Evolutionary conservation across 352 stramenopile genomes (phyloP), one percentile per base, ranked within the genome.

Genomic region (Blastocystis hominis): DNA sequence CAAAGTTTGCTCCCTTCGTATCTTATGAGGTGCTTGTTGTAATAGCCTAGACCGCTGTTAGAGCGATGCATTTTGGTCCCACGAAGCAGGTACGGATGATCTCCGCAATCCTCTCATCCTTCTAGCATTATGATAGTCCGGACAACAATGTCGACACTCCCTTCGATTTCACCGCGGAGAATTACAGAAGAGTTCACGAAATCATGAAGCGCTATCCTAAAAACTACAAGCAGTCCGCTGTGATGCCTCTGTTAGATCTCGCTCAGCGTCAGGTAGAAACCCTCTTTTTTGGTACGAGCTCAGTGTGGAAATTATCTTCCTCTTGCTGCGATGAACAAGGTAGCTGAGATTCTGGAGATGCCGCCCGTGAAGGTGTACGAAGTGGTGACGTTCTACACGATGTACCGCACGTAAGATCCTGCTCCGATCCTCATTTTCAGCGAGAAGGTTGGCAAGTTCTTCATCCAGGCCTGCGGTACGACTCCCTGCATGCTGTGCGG

Each of bases 401-500:
- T 99, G 96, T 99, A 98, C 92, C 98, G 62, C 30, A 69, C 56
- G 75, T 86, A 86, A 10, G 30, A 30, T 10, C 34, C 30, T 5
- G 30, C 0, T 2, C 24, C 34, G n/a, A 34, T 1, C 15, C 5
- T 5, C 1, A 5, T n/a, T 30, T 30, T 17, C 70, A 86, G 94
- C 62, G 94, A 96, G 87, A 97, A 97, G 89, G 93, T 96, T 63
- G 94, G 94, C 91, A 97, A 96, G 91, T 96, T 95, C 91, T 96
- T 96, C 88, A 96, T 97, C 88, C 94, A 97, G 91, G 92, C 99
- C 13, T 99, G 97, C 89, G 96, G 96, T 86, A 99, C 97, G 15
- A 99, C 97, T 70, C 97, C 97, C 30, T 99, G 97, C 92, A 99
- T 99, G 96, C 98, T 99, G 89, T 98, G 95, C 90, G 97, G 97